Evolutionary conservation across 1,139 yeast species (phyloP).

Genomic region (Entelexis sorbosivorans): DNA sequence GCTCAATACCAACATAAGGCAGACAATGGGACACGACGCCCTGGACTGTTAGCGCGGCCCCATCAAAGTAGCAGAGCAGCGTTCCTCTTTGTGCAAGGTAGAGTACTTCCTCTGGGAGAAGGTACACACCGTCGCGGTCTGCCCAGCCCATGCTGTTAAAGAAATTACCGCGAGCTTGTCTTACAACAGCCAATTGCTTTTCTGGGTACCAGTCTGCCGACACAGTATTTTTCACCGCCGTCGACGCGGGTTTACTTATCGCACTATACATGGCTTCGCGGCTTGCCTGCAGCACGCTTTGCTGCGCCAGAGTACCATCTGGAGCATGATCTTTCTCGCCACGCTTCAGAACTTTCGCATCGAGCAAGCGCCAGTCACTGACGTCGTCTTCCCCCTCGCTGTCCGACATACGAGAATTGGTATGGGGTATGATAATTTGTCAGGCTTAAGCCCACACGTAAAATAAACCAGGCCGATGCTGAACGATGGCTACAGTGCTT

Average conservation of each 20-base stretch:
- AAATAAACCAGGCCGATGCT: too few relatives aligned
- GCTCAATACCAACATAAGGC: slow-evolving; percentile 38
- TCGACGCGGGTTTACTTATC: slow-evolving; percentile 46
- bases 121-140: slow-evolving; percentile 41
- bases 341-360: slow-evolving; percentile 36
- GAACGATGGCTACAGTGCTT: too few relatives aligned
- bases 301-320: slow-evolving; percentile 59
- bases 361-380: slow-evolving; percentile 56
- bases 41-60: slow-evolving; percentile 48
- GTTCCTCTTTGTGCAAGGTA: slow-evolving; percentile 80
- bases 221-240: slow-evolving; percentile 37
- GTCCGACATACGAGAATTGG: too few relatives aligned
- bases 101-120: slow-evolving; percentile 57
- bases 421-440: not conserved
- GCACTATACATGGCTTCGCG: slow-evolving; percentile 67
- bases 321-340: slow-evolving; percentile 88
- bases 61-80: slow-evolving; percentile 43
- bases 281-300: slow-evolving; percentile 42
- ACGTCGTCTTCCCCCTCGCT: slow-evolving; percentile 49
- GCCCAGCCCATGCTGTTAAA: slow-evolving; percentile 63
- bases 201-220: slow-evolving; percentile 31
- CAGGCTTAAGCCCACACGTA: too few relatives aligned
- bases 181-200: slow-evolving; percentile 38
- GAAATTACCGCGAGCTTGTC: slow-evolving; percentile 59
- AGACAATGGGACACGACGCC: slow-evolving; percentile 51